phyloP scores from a whole-genome alignment of 2,329 filamentous ascomycete genomes.

The Exophiala lecanii-corni region DNA sequence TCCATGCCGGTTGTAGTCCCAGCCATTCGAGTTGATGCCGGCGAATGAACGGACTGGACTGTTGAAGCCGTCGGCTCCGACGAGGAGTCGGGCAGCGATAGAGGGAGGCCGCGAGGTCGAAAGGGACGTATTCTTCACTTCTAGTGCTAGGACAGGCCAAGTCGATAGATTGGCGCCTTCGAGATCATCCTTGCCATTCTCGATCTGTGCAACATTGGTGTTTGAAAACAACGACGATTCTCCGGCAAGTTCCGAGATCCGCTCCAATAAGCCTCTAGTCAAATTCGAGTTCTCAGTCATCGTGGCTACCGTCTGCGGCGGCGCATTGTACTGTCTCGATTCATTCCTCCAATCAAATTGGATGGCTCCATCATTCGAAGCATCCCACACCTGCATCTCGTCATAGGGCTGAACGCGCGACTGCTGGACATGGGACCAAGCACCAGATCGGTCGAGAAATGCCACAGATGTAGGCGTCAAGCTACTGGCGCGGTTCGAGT shows the following conservation, averaged over 20 bases:
- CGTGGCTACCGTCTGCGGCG: conserved; percentile 69
- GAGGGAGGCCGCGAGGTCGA: conserved; percentile 32
- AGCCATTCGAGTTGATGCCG: conserved; percentile 77
- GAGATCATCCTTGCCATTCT: conserved; percentile 62
- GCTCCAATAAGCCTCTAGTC: conserved; percentile 68
- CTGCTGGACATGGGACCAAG: conserved; percentile 71
- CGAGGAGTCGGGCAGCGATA: conserved; percentile 75
- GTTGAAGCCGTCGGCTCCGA: conserved; percentile 92
- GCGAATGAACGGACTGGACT: conserved; percentile 89
- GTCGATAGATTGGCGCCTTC: conserved; percentile 70
- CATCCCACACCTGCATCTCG: conserved; percentile 99
- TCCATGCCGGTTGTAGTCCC: conserved; percentile 89
- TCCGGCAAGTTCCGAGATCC: conserved; percentile 58
- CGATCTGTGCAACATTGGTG: conserved; percentile 74
- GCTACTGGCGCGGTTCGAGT: conserved; percentile 93
- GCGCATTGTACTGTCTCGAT: conserved; percentile 30
- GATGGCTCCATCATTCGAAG: conserved; percentile 78
- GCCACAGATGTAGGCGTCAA: conserved; percentile 82
- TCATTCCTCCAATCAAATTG: conserved; percentile 72
- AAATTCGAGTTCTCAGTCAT: conserved; percentile 96
- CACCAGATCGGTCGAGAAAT: conserved; percentile 78
- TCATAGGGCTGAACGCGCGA: conserved; percentile 80
- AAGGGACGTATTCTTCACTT: conserved; percentile 42
- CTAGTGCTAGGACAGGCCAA: conserved; percentile 80
- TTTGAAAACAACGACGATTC: conserved; percentile 66